Evolutionary conservation across 1,284 basidiomycete species (phyloP).

Genomic region (Cutaneotrichosporon arboriforme): DNA sequence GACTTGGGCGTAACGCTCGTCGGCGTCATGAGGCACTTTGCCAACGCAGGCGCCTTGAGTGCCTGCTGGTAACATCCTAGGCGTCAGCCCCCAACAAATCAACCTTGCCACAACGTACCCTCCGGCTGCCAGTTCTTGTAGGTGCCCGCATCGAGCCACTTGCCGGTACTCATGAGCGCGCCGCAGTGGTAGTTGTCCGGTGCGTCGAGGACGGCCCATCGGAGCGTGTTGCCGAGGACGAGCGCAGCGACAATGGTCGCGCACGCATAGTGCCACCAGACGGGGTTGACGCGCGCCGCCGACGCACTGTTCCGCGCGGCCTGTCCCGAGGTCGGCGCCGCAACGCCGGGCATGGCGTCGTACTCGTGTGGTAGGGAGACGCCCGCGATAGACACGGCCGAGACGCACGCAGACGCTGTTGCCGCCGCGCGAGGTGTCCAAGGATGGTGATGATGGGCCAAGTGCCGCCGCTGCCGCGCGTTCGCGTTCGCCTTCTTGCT

Average conservation of each 20-base stretch:
- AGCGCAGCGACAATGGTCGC: conserved; percentile 44
- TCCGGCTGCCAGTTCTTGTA: conserved; percentile 77
- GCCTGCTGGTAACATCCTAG: conserved; percentile 30
- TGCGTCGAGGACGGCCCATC: conserved; percentile 54
- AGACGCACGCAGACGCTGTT: no score
- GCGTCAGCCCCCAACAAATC: conserved; percentile 1
- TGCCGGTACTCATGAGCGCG: conserved; percentile 63
- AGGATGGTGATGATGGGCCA: no score
- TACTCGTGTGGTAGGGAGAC: no score
- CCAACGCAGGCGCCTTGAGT: conserved; percentile 16
- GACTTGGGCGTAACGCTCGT: conserved; percentile 9
- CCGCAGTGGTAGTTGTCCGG: conserved; percentile 67
- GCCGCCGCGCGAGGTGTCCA: no score
- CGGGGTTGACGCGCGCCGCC: conserved; percentile 37
- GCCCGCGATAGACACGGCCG: no score
- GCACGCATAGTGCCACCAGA: conserved; percentile 48
- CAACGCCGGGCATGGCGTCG: no score
- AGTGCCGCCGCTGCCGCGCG: no score
- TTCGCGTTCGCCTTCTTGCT: no score
- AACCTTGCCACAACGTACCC: conserved; percentile 54
- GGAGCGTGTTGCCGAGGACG: conserved; percentile 42
- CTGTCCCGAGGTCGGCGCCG: background rate
- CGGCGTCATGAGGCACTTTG: conserved; percentile 25
- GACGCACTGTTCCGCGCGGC: conserved; percentile 3
- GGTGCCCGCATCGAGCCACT: conserved; percentile 63